Conservation (phyloP, 1,284 basidiomycete species). For the Sphaerobolus stellatus region DNA sequence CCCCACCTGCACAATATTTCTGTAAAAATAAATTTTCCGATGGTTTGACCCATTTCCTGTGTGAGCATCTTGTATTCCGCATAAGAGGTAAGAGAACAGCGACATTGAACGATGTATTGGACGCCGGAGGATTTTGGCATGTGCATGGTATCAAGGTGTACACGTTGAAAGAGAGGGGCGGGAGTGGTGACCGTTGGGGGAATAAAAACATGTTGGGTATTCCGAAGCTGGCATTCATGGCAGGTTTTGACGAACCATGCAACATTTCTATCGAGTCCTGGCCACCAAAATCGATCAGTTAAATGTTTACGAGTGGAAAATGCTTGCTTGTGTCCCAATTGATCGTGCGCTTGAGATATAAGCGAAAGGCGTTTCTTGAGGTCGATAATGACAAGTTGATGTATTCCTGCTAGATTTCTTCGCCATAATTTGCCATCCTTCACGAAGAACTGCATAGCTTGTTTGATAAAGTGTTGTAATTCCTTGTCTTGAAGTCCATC, state of each 20-base stretch:
- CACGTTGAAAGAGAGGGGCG: slow-evolving; percentile 1
- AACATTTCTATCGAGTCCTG: background rate
- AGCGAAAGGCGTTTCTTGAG: background rate
- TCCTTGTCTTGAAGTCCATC: background rate
- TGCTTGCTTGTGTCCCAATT: slow-evolving; percentile 5
- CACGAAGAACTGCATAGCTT: background rate
- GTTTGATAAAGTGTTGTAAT: background rate
- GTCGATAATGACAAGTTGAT: background rate
- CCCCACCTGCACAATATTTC: slow-evolving; percentile 30
- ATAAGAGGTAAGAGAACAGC: slow-evolving; percentile 21
- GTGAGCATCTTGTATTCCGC: slow-evolving; percentile 21
- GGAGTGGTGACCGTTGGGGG: background rate
- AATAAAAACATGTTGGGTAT: background rate
- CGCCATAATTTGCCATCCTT: background rate
- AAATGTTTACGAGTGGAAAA: background rate
- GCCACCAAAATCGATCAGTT: slow-evolving; percentile 10
- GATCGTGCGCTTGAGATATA: background rate
- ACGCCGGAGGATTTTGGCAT: slow-evolving; percentile 19
- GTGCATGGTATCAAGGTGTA: slow-evolving; percentile 11
- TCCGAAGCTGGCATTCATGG: slow-evolving; percentile 2
- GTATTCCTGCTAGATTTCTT: background rate
- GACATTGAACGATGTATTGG: slow-evolving; percentile 25
- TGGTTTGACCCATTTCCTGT: slow-evolving; percentile 16
- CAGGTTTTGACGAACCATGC: slow-evolving; percentile 1
- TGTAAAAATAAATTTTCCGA: slow-evolving; percentile 32